These are phyloP conservation scores for Tetratostichococcus sp. DNA, from an alignment of 139 green algal species.

Conservation along the genomic window DNA sequence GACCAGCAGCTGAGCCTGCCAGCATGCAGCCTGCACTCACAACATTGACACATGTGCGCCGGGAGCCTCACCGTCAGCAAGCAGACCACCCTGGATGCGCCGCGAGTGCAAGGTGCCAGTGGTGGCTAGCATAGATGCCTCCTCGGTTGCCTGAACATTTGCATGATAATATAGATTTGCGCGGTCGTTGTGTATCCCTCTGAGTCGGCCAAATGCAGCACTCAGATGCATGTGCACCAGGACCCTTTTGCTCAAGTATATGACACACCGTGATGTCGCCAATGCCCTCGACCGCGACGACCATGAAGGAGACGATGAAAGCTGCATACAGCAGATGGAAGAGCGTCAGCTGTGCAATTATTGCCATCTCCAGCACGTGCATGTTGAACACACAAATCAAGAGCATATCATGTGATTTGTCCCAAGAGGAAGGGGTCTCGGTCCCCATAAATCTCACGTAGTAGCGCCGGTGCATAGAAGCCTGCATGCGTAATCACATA, in stretches of 20 bases:
- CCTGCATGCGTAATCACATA: too few relatives aligned
- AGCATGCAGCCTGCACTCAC: too few relatives aligned
- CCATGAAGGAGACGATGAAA: conserved; percentile 31
- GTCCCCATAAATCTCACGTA: not conserved
- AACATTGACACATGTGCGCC: too few relatives aligned
- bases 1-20: too few relatives aligned
- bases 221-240: too few relatives aligned
- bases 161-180: too few relatives aligned
- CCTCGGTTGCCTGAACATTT: conserved; percentile 59
- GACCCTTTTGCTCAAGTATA: too few relatives aligned
- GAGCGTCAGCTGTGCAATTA: not conserved
- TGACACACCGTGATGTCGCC: conserved; percentile 55
- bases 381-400: too few relatives aligned
- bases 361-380: too few relatives aligned
- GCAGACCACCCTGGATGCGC: conserved; percentile 58
- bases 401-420: not conserved
- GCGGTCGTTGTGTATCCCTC: too few relatives aligned
- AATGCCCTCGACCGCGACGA: conserved; percentile 60
- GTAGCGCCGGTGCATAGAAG: conserved; percentile 9
- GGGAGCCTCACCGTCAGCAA: conserved; percentile 55
- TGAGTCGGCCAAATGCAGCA: too few relatives aligned
- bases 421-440: not conserved
- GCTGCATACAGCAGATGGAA: not conserved
- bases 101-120: conserved; percentile 23
- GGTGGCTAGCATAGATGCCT: conserved; percentile 43